Conservation (phyloP, 345 rosid species). For the Camelina neglecta region DNA sequence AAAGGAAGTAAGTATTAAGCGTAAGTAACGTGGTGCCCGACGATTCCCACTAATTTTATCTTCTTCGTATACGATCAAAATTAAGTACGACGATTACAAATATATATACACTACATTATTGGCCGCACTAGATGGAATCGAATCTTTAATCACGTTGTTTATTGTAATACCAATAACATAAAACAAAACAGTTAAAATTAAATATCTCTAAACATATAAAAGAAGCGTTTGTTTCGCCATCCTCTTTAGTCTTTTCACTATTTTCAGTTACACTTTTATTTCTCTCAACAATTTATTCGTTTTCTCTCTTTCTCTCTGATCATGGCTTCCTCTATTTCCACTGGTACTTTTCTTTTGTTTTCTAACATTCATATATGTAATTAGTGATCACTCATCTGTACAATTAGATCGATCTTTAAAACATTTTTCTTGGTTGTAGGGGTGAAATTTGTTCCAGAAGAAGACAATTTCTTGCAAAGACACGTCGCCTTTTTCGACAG, state of each 20-base stretch:
- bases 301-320: neutral
- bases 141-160: conserved; percentile 1
- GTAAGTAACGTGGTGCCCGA: conserved; percentile 19
- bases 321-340: conserved; percentile 38
- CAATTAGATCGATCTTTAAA: neutral
- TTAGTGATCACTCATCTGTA: neutral
- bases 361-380: neutral
- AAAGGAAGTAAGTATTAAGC: neutral
- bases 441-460: conserved; percentile 44
- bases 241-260: conserved; percentile 22
- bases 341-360: conserved; percentile 18
- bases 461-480: conserved; percentile 61
- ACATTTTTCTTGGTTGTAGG: conserved; percentile 1
- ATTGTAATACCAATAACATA: neutral
- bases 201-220: neutral
- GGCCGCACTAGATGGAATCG: neutral
- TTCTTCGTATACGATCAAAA: neutral
- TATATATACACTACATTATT: neutral
- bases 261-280: neutral
- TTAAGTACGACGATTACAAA: neutral
- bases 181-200: neutral
- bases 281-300: conserved; percentile 10
- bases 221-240: conserved; percentile 27
- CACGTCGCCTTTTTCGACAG: conserved; percentile 85
- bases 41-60: neutral